Base-by-base conservation (phyloP, 2,329 filamentous ascomycete species). In the Fusarium pininemorale region DNA sequence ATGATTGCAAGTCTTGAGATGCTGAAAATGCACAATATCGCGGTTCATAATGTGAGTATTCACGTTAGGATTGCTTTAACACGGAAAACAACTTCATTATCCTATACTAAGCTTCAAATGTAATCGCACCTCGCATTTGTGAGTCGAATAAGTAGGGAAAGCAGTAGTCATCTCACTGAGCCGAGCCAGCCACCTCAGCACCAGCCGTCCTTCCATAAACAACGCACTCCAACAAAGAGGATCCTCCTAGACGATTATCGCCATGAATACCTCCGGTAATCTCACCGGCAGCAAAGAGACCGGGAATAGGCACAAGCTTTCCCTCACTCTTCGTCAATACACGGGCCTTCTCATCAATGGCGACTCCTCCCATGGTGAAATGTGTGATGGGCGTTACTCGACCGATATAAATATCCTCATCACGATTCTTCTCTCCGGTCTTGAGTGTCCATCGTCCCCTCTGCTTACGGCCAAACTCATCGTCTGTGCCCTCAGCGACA, bases 321-420 rank as follows among this genome's bases (percentile, higher is more conserved):
- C 82, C 80, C 7, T 75, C 77, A 0, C 74, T 79, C 5, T 80
- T 76, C 13, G 78, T 80, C 18, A 92, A 75, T 0, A 92, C 86
- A 70, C 87, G 85, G 2, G 85, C 84, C 50, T 85, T 82, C 12
- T 86, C 82, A 73, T 90, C 87, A 72, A 92, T 89, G 6, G 87
- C 82, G 0, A 87, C 90, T 1, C 90, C 90, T 9, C 90, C 90
- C 90, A 92, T 92, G 4, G 90, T 92, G 74, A 92, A 92, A 75
- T 92, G 90, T 5, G 89, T 85, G 1, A 92, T 88, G 0, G 90
- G 90, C 9, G 90, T 92, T 3, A 92, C 88, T 3, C 79, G 84
- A 1, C 90, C 90, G 1, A 91, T 79, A 67, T 88, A 90, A 2
- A 92, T 82, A 35, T 88, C 84, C 8, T 87, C 84, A 0, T 90